Evolutionary conservation across 495 filamentous ascomycete genomes (phyloP).

Genomic region (Aspergillus hancockii): DNA sequence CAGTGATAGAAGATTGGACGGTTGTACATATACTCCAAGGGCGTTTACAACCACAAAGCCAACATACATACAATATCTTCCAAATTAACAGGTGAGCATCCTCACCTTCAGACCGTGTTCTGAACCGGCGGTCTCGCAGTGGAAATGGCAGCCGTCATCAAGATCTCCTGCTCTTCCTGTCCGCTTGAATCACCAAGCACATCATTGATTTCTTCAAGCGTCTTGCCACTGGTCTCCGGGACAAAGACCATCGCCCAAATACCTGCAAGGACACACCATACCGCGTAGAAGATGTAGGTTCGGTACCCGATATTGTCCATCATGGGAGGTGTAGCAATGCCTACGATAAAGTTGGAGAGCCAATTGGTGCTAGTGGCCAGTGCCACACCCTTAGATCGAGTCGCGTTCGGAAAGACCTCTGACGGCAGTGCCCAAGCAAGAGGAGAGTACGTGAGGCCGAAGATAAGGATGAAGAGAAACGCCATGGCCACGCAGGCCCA

Average conservation of each 20-base stretch:
- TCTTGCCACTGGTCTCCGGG: constrained; percentile 17
- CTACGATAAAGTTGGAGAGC: constrained; percentile 19
- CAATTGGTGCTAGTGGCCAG: constrained; percentile 21
- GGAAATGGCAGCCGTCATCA: not conserved
- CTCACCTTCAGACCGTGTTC: too few relatives aligned
- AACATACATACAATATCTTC: not conserved
- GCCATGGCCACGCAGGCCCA: constrained; percentile 28
- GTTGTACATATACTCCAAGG: not conserved
- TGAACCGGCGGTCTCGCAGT: not conserved
- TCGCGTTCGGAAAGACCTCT: constrained; percentile 25
- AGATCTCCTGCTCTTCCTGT: not conserved
- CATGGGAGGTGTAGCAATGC: constrained; percentile 17
- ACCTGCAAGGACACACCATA: constrained; percentile 14
- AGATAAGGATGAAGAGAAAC: constrained; percentile 10
- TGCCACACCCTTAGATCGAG: constrained; percentile 23
- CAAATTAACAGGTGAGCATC: too few relatives aligned
- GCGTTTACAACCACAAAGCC: too few relatives aligned
- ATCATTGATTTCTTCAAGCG: constrained; percentile 18
- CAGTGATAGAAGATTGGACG: not conserved
- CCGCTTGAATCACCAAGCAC: not conserved
- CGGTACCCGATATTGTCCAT: constrained; percentile 17
- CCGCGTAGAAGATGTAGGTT: constrained; percentile 19
- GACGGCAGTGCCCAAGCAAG: constrained; percentile 25
- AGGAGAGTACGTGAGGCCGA: constrained; percentile 13
- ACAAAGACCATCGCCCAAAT: constrained; percentile 20